Conservation (phyloP, 129 eudicot species). For the Tanacetum coccineum region DNA sequence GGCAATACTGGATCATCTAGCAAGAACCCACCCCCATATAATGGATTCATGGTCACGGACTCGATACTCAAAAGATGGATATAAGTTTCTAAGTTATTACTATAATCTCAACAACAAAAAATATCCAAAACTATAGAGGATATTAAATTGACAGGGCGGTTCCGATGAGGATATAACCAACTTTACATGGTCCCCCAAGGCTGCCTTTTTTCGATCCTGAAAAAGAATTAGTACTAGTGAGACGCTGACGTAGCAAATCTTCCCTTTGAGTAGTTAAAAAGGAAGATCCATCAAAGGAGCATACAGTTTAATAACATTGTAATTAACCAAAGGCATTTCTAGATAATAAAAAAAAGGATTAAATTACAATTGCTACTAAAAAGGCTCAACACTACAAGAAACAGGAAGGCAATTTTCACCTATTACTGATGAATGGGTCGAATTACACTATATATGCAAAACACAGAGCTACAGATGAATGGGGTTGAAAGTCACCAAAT, state of each 20-base stretch:
- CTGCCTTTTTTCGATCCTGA: conserved; percentile 78
- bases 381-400: too few relatives aligned
- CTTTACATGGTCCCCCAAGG: conserved; percentile 52
- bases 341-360: too few relatives aligned
- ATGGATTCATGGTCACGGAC: background rate
- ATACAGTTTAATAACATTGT: background rate
- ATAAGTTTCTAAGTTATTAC: background rate
- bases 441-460: background rate
- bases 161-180: conserved; percentile 32
- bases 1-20: too few relatives aligned
- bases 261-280: background rate
- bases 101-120: background rate
- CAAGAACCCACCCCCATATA: background rate
- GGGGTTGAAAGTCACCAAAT: background rate
- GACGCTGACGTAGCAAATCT: background rate
- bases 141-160: conserved; percentile 17
- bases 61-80: background rate
- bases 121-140: background rate
- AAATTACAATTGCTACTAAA: too few relatives aligned
- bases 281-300: background rate
- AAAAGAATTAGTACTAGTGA: background rate
- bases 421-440: conserved; percentile 6
- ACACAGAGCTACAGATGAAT: background rate
- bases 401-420: conserved; percentile 8
- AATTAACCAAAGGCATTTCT: too few relatives aligned